phyloP scores from a whole-genome alignment of 495 filamentous ascomycete genomes.

The Aspergillus leporis region DNA sequence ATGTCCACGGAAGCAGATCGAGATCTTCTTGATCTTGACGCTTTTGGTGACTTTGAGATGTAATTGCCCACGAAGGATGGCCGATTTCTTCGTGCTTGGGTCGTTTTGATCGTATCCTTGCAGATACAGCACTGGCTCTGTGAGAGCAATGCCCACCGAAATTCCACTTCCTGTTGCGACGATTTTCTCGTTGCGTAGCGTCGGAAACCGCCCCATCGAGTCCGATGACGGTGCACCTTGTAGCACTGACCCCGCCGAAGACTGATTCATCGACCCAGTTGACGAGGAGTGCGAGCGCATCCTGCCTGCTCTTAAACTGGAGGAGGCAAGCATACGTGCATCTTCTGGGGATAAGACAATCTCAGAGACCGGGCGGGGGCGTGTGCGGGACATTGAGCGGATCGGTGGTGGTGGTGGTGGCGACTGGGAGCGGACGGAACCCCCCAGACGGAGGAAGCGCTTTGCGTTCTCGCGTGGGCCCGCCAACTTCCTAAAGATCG shows the following conservation, averaged over 20 bases:
- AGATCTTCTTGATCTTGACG: conserved; percentile 93
- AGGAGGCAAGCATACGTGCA: conserved; percentile 30
- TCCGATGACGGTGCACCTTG: conserved; percentile 25
- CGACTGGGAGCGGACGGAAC: conserved; percentile 26
- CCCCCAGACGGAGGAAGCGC: conserved; percentile 49
- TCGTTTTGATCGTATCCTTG: conserved; percentile 88
- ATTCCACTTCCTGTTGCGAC: conserved; percentile 74
- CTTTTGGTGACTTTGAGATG: conserved; percentile 82
- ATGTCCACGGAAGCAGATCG: conserved; percentile 80
- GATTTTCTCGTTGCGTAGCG: conserved; percentile 59
- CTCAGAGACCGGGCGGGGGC: conserved; percentile 43
- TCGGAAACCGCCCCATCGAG: conserved; percentile 35
- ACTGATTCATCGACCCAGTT: conserved; percentile 30
- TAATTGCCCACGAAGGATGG: conserved; percentile 83
- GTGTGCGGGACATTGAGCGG: conserved; percentile 24
- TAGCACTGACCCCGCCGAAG: conserved; percentile 9
- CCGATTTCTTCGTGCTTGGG: conserved; percentile 65
- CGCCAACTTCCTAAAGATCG: conserved; percentile 46
- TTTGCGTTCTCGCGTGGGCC: conserved; percentile 52
- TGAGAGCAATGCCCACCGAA: conserved; percentile 70
- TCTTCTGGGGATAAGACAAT: conserved; percentile 39
- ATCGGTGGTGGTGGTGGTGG: conserved; percentile 24
- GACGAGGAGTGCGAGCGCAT: conserved; percentile 35
- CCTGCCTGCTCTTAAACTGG: conserved; percentile 26
- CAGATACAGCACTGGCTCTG: conserved; percentile 87